Evolutionary conservation across 768 basidiomycete genomes (phyloP).

Genomic region (Suillus spraguei): DNA sequence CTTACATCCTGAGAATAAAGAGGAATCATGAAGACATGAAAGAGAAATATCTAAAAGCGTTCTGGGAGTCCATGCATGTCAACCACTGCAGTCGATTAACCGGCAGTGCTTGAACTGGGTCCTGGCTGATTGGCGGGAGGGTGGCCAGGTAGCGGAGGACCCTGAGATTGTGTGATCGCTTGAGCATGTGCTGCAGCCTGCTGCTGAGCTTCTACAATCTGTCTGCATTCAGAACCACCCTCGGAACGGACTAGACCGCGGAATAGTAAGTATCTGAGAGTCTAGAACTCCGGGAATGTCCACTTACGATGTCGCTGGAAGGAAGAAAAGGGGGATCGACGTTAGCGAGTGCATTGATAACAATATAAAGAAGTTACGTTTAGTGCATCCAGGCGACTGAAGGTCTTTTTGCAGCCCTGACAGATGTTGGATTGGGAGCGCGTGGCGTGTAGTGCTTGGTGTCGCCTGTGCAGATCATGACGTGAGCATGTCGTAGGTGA

Average conservation of each 20-base stretch:
- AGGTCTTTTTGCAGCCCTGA: constrained; percentile 91
- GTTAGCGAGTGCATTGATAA: constrained; percentile 12
- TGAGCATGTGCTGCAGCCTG: constrained; percentile 34
- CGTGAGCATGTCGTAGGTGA: constrained; percentile 10
- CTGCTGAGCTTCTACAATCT: constrained; percentile 40
- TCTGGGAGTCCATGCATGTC: neutral
- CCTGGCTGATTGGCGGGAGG: constrained; percentile 27
- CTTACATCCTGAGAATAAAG: constrained; percentile 7
- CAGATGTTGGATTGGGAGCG: constrained; percentile 86
- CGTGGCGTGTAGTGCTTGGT: constrained; percentile 86
- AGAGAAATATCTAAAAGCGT: neutral
- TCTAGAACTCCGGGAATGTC: constrained; percentile 16
- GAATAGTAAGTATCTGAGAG: constrained; percentile 30
- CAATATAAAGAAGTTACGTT: constrained; percentile 64
- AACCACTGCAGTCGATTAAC: constrained; percentile 2
- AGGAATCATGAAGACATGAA: constrained; percentile 2
- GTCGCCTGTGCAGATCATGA: constrained; percentile 55
- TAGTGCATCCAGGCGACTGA: constrained; percentile 90
- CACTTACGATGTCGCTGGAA: constrained; percentile 76
- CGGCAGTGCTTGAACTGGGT: constrained; percentile 19
- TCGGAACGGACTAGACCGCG: constrained; percentile 72
- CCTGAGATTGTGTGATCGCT: constrained; percentile 23
- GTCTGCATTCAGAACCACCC: constrained; percentile 78
- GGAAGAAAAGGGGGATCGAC: constrained; percentile 28
- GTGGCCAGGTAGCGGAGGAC: constrained; percentile 9